Conservation (phyloP, 805 yeast genomes). For the Starmerella asiatica region DNA sequence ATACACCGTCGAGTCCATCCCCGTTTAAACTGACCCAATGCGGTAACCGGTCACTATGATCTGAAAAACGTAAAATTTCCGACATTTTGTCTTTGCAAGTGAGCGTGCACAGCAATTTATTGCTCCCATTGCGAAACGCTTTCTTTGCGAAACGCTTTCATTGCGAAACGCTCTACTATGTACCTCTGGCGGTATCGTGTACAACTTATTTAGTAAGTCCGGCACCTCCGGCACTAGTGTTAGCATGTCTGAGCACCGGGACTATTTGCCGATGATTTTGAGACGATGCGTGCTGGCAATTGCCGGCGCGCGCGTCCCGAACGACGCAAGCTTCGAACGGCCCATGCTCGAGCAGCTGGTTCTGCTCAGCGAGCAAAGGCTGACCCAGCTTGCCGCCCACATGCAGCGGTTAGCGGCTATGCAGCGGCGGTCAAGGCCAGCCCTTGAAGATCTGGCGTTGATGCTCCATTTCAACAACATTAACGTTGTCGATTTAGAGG, state of each 20-base stretch:
- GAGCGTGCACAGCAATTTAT: too few relatives aligned
- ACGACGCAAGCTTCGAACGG: constrained; percentile 13
- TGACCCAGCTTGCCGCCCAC: constrained; percentile 21
- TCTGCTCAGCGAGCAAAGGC: constrained; percentile 25
- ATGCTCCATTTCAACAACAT: constrained; percentile 24
- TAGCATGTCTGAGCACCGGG: constrained; percentile 9
- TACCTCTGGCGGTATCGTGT: too few relatives aligned
- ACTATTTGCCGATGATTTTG: constrained; percentile 20
- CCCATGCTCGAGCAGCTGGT: constrained; percentile 24
- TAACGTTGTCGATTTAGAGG: constrained; percentile 24
- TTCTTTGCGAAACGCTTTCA: too few relatives aligned
- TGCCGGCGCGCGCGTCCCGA: constrained; percentile 14
- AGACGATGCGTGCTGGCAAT: constrained; percentile 22
- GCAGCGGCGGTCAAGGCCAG: constrained; percentile 28
- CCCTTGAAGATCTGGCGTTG: constrained; percentile 26
- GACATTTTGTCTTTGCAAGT: too few relatives aligned
- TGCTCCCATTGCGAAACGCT: too few relatives aligned
- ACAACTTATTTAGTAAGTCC: too few relatives aligned
- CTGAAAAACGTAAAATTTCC: too few relatives aligned
- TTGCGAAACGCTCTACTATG: too few relatives aligned
- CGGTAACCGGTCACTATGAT: too few relatives aligned
- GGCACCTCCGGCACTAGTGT: too few relatives aligned
- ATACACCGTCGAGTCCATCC: not conserved
- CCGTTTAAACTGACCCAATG: too few relatives aligned
- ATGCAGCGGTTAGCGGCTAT: constrained; percentile 22